Base-by-base conservation (phyloP, 2,329 filamentous ascomycete genomes). In the Paecilomyces variotii region DNA sequence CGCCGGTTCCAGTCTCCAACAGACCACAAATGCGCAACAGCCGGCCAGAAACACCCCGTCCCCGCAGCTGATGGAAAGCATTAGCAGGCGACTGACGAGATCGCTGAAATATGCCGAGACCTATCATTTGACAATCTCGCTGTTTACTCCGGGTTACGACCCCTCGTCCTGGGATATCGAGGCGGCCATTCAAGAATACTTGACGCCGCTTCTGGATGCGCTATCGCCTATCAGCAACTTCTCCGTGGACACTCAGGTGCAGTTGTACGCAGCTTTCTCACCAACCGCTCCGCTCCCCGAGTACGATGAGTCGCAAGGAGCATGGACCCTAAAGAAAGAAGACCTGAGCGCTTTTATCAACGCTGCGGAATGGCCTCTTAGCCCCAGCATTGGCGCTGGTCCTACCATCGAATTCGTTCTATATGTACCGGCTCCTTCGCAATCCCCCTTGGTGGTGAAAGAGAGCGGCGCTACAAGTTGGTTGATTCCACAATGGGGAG, bases 371-470 rank as follows among this genome's bases (percentile, higher is more conserved):
- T 99, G 94, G 94, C 94, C 94, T 0, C 77, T 99, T 2, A 96
- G 89, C 62, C 93, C 93, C 0, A 96, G 91, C 58, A 97, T 99
- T 64, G 94, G 92, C 50, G 86, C 85, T 19, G 93, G 93, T 0
- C 94, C 94, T 0, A 99, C 94, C 0, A 87, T 99, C 69, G 97
- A 99, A 75, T 97, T 99, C 71, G 87, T 97, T 58, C 82, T 97
- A 28, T 99, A 94, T 68, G 86, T 95, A 6, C 91, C 92, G 4
- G 86, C 90, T 59, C 84, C 88, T 59, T 76, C 76, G 5, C 81
- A 85, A 60, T 81, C 81, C 2, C 86, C 86, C 11, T 75, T 88
- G 34, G 65, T 83, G 6, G 79, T 88, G 53, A 81, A 82, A 58
- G 84, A 83, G 55, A 84, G 79, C 62, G 76, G 78, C 34, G 83